Evolutionary conservation across 129 eudicot genomes (phyloP).

Genomic region (Pittosporum tobira): DNA sequence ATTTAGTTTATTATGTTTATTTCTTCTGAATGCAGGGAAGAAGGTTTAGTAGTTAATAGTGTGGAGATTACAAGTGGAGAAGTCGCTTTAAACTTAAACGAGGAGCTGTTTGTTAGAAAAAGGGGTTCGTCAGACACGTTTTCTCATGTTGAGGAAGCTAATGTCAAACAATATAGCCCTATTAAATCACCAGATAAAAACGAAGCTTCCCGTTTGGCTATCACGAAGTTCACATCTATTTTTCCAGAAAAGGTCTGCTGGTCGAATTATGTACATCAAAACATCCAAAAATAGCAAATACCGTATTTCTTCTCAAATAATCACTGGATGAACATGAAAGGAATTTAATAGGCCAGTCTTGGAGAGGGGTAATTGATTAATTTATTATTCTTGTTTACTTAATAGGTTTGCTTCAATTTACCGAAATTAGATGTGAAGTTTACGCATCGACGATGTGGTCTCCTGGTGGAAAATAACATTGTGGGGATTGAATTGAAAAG

Average conservation of each 20-base stretch:
- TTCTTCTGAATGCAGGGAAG: slow-evolving; percentile 53
- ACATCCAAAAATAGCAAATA: slow-evolving; percentile 8
- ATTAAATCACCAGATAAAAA: slow-evolving; percentile 31
- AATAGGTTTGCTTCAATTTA: slow-evolving; percentile 54
- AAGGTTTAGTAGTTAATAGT: slow-evolving; percentile 61
- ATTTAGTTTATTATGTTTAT: slow-evolving; percentile 13
- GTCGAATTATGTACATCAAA: background rate
- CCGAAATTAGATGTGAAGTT: slow-evolving; percentile 76
- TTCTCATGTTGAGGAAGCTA: slow-evolving; percentile 32
- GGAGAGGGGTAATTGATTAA: too few species aligned
- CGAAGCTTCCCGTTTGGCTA: slow-evolving; percentile 30
- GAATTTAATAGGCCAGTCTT: too few species aligned
- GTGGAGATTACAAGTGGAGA: slow-evolving; percentile 68
- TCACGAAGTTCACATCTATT: slow-evolving; percentile 46
- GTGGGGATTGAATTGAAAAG: slow-evolving; percentile 86
- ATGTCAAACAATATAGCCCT: slow-evolving; percentile 29
- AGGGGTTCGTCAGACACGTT: slow-evolving; percentile 30
- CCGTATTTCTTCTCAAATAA: too few species aligned
- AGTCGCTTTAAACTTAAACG: slow-evolving; percentile 54
- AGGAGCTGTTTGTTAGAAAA: slow-evolving; percentile 46
- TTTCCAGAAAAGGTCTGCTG: slow-evolving; percentile 86
- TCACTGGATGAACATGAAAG: too few species aligned
- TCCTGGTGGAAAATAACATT: slow-evolving; percentile 66
- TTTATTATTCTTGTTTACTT: too few species aligned
- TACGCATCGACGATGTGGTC: slow-evolving; percentile 57